Percentiles rank a stretch among this genome's conserved stretches.
Evolutionary conservation across 345 rosid genomes (phyloP).

Genomic region (Corymbia maculata): DNA sequence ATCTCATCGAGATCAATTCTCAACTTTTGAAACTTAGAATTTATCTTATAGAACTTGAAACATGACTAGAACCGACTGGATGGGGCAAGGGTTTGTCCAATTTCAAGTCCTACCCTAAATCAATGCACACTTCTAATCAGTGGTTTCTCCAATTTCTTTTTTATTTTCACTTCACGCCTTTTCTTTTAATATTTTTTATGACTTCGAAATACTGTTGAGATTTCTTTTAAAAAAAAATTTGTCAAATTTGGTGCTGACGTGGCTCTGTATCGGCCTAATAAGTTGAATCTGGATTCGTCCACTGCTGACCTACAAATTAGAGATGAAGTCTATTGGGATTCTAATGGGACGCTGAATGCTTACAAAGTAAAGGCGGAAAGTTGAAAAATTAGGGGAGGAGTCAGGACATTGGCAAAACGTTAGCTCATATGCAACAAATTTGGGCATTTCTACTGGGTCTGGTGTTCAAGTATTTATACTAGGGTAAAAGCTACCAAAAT

Average conservation of each 20-base stretch:
- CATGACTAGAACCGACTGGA: accelerated
- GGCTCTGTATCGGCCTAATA: accelerated
- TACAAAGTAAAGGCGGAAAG: not conserved
- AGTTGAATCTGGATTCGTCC: not conserved
- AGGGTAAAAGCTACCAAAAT: not conserved
- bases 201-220: not conserved
- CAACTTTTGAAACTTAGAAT: too few species aligned
- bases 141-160: not conserved
- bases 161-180: not conserved
- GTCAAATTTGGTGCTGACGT: not conserved
- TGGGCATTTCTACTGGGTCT: accelerated
- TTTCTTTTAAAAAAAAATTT: not conserved
- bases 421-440: not conserved
- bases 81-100: not conserved
- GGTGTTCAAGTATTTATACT: not conserved
- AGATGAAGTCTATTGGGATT: not conserved
- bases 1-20: too few species aligned
- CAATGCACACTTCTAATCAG: not conserved
- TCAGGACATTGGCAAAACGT: not conserved
- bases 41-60: not conserved
- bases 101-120: not conserved
- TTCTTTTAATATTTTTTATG: not conserved
- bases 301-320: not conserved
- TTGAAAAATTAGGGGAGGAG: not conserved
- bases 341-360: not conserved